These are phyloP conservation scores for Hysterium pulicare DNA, from an alignment of 2,329 filamentous ascomycete species.

Conservation along the genomic window DNA sequence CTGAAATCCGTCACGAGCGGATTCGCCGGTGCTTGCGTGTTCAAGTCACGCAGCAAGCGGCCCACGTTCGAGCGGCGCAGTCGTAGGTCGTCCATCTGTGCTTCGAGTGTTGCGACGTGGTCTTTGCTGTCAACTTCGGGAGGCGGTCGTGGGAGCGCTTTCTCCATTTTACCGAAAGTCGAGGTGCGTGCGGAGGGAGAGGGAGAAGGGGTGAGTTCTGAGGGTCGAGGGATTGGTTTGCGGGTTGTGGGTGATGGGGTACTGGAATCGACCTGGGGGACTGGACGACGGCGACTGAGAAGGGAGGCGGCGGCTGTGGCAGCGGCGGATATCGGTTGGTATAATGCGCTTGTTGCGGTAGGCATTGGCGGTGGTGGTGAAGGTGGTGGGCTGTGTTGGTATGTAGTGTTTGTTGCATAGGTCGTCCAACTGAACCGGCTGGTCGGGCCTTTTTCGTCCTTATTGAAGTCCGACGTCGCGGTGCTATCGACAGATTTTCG, in stretches of 20 bases:
- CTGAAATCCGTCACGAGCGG: constrained; percentile 38
- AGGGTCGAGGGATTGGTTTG: constrained; percentile 22
- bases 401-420: constrained; percentile 35
- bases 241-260: constrained; percentile 16
- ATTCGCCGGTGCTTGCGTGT: constrained; percentile 33
- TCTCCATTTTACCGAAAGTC: constrained; percentile 19
- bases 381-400: constrained; percentile 41
- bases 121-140: constrained; percentile 31
- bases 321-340: constrained; percentile 20
- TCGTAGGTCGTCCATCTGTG: constrained; percentile 37
- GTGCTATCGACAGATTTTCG: constrained; percentile 20
- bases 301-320: constrained; percentile 27
- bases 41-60: constrained; percentile 33
- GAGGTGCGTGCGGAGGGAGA: constrained; percentile 3
- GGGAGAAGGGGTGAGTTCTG: constrained; percentile 14
- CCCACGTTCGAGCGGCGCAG: constrained; percentile 37
- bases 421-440: constrained; percentile 45
- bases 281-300: constrained; percentile 31
- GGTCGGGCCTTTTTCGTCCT: constrained; percentile 14
- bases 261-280: constrained; percentile 21
- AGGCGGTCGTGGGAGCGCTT: constrained; percentile 39
- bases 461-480: constrained; percentile 19
- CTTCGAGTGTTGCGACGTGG: constrained; percentile 35
- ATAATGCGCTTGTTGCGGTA: constrained; percentile 11
- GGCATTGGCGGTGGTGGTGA: constrained; percentile 40